These are phyloP conservation scores for Gorgonomyces haynaldii DNA, from an alignment of 192 early-diverging fungal species.

Conservation along the genomic window DNA sequence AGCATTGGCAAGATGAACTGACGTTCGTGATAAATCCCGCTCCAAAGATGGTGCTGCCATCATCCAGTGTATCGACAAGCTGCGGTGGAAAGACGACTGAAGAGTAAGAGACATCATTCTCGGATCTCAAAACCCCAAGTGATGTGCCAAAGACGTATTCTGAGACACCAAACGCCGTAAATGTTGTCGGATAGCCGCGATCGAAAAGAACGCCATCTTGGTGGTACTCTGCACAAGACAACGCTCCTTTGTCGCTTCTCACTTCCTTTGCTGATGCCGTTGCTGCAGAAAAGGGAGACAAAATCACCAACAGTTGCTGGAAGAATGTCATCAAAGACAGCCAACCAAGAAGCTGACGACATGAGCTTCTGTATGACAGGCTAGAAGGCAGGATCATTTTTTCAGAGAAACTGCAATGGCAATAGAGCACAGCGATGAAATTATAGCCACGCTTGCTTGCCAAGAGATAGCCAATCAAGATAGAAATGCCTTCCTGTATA, in stretches of 20 bases:
- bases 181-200: not conserved
- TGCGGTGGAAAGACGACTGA: conserved; percentile 2
- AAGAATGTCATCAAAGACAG: not conserved
- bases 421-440: not conserved
- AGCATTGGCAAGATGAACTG: conserved; percentile 1
- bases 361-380: not conserved
- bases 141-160: conserved; percentile 4
- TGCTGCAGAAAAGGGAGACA: not conserved
- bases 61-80: not conserved
- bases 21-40: not conserved
- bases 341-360: not conserved
- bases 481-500: not conserved
- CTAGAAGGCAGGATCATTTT: not conserved
- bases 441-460: conserved; percentile 1
- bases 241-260: not conserved
- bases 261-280: too few relatives aligned
- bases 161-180: not conserved
- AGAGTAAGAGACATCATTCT: not conserved
- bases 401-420: not conserved
- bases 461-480: not conserved
- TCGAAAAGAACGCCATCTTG: conserved; percentile 2
- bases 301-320: not conserved
- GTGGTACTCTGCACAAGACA: not conserved
- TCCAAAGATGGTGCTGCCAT: not conserved
- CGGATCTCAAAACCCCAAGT: not conserved